A percentile compares a stretch with the other conserved stretches of the same genome.
These are phyloP conservation scores for Botrytis medusae DNA, from an alignment of 2,329 filamentous ascomycete species.

Conservation along the genomic window DNA sequence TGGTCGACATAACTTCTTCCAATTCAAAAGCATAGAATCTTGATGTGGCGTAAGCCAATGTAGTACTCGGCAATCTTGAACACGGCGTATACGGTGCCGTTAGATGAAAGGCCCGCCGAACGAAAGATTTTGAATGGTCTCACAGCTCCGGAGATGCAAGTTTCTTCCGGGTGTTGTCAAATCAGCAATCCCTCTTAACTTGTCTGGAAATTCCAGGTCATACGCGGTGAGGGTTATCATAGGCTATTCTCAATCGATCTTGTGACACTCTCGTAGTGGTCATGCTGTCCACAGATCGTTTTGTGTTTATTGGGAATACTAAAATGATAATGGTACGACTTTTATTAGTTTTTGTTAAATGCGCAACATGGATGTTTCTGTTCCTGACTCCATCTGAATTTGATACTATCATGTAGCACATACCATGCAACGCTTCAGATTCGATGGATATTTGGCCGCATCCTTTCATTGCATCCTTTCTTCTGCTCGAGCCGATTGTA, in stretches of 20 bases:
- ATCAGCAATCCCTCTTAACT: neutral
- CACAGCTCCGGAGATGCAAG: neutral
- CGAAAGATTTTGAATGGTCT: neutral
- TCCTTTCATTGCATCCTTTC: neutral
- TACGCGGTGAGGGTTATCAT: neutral
- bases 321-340: too few species aligned
- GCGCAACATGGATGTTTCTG: too few species aligned
- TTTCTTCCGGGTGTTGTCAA: neutral
- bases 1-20: neutral
- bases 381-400: neutral
- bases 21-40: neutral
- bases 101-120: neutral
- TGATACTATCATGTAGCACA: neutral
- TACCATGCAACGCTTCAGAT: neutral
- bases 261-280: neutral
- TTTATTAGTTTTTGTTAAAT: neutral
- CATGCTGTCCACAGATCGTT: neutral
- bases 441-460: neutral
- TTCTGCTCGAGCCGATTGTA: neutral
- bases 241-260: neutral
- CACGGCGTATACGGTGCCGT: neutral
- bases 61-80: conserved; percentile 6
- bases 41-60: neutral
- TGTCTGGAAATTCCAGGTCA: neutral
- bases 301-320: neutral